Evolutionary conservation across 805 yeast species (phyloP).

Genomic region (Kregervanrija pseudodelftensis): DNA sequence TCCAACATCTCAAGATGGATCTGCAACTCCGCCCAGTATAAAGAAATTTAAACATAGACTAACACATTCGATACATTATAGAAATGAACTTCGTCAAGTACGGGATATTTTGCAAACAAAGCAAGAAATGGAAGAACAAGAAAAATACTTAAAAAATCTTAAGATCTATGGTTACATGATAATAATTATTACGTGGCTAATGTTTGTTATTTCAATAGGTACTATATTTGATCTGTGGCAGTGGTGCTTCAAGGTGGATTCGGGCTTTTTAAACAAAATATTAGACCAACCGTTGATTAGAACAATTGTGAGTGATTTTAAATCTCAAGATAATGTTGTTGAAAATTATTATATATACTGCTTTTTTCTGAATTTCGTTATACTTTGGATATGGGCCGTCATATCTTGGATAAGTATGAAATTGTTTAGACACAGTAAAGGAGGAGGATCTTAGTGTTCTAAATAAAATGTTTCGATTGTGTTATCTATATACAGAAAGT

Average conservation of each 20-base stretch:
- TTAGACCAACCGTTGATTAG: conserved; percentile 5
- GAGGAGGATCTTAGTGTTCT: conserved; percentile 31
- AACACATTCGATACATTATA: conserved; percentile 21
- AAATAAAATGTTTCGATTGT: no score
- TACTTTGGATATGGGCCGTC: conserved; percentile 62
- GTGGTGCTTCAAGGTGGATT: conserved; percentile 18
- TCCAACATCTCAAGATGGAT: no score
- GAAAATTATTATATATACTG: conserved; percentile 26
- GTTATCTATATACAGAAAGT: no score
- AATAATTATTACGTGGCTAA: conserved; percentile 19
- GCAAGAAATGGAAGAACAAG: neutral
- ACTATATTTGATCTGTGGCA: conserved; percentile 25
- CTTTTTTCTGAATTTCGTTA: conserved; percentile 26
- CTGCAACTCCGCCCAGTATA: no score
- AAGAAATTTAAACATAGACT: conserved; percentile 13
- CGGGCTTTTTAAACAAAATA: neutral
- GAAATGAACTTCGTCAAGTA: conserved; percentile 3
- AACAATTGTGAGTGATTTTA: conserved; percentile 3
- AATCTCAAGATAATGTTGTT: conserved; percentile 8
- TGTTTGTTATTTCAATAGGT: conserved; percentile 24
- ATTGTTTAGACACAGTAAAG: conserved; percentile 71
- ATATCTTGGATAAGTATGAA: conserved; percentile 77
- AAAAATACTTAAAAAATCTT: conserved; percentile 10
- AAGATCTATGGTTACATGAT: conserved; percentile 22
- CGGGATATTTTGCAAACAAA: neutral